phyloP scores from a whole-genome alignment of 306 rosid species.

The Quillaja saponaria region DNA sequence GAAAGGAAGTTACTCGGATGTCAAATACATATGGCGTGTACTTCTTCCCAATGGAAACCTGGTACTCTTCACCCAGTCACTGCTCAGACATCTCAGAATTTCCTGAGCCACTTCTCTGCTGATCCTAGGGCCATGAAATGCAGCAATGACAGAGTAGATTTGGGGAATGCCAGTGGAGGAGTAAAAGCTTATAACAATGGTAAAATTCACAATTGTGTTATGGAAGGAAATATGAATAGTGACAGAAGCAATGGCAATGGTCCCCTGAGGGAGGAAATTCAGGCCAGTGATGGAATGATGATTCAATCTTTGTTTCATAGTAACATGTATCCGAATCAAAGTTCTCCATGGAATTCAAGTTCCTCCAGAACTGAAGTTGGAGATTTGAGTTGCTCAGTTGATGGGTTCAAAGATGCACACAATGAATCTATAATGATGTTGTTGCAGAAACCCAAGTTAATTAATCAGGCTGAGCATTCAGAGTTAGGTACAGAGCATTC shows the following conservation, averaged over 20 bases:
- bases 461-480: conserved; percentile 5
- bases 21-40: conserved; percentile 31
- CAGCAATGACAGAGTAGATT: background rate
- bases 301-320: conserved; percentile 6
- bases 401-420: conserved; percentile 18
- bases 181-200: conserved; percentile 18
- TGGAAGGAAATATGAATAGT: conserved; percentile 21
- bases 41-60: conserved; percentile 10
- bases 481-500: conserved; percentile 18
- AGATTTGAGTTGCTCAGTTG: conserved; percentile 21
- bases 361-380: conserved; percentile 12
- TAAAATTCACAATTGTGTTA: background rate
- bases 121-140: conserved; percentile 11
- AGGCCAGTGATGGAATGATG: conserved; percentile 7
- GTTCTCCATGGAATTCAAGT: conserved; percentile 15
- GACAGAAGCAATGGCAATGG: conserved; percentile 20
- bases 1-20: conserved; percentile 46
- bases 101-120: background rate
- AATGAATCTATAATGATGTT: conserved; percentile 17
- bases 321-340: conserved; percentile 12
- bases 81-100: conserved; percentile 21
- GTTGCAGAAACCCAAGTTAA: conserved; percentile 21
- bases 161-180: conserved; percentile 13
- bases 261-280: conserved; percentile 15
- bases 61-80: conserved; percentile 12